Evolutionary conservation across 306 rosid genomes (phyloP), one percentile per base, ranked within the genome.

Genomic region (Inga leiocalycina): DNA sequence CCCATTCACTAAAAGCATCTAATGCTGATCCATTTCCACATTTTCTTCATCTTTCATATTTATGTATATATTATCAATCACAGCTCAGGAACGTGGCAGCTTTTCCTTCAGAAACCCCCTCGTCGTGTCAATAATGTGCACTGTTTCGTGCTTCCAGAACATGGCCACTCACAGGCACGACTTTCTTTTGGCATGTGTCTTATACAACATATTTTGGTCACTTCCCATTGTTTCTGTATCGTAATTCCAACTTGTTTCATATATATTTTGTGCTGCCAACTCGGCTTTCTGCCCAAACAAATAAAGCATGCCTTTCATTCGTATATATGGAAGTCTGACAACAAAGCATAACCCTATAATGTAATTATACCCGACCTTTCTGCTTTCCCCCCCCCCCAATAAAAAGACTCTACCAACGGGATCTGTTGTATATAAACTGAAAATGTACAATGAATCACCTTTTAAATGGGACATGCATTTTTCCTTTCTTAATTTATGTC

Each of bases 381-480:
- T 75, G 15, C 52, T 66, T 56, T 72, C 79, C 86, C 83, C 79
- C 77, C 79, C 86, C 83, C 79, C 77, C 84, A 80, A 43, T 61
- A 85, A 87, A 67, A 78, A 49, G 17, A 49, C 56, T 75, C 64
- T 64, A 79, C 75, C 81, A 68, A 77, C 81, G 17, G 79, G 72
- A 68, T 81, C 72, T 83, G 67, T 81, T 49, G 19, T 49, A 46
- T 75, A 51, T 81, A 84, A 76, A 79, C 74, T 84, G 80, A 74
- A 79, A 74, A 81, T 80, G 78, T 64, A 87, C 87, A 89, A 82
- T 81, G 83, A 87, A 82, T 85, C 87, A 83, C 85, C 88, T 82
- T 83, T 82, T 62, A 24, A 65, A 80, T 79, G 70, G 76, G 84
- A 76, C 86, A 71, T 45, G 19, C 56, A 75, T 1, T 73, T 71